Evolutionary conservation across 164 flowering plant genomes (phyloP), one percentile per base, ranked within the genome.

Genomic region (Santalum album): DNA sequence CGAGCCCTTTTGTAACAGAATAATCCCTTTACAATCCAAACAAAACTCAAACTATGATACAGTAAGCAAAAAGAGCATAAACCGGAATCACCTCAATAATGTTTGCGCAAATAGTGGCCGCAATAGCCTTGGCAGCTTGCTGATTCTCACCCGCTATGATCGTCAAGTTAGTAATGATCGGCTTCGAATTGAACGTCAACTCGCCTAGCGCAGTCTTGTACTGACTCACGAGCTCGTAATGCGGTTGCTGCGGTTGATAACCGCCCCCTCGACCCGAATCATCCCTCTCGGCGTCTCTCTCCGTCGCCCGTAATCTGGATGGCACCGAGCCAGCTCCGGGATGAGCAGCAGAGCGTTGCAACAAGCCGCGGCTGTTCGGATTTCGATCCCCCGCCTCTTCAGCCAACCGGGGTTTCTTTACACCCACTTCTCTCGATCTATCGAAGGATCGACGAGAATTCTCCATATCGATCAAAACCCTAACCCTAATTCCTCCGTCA

Each of bases 131-230:
- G 3, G 99, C 96, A 1, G 95, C 96, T 12, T 72, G 88, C 49
- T 61, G 59, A 56, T 82, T 94, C 73, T 94, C 97, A 0, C 97
- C 99, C 0, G 99, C 99, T 21, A 94, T 90, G 25, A 94, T 94
- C 0, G 99, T 90, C 75, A 94, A 67, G 60, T 90, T 94, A 1
- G 96, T 94, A 34, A 94, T 94, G 24, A 90, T 90, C 23, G 99
- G 99, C 66, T 92, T 92, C 14, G 97, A 90, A 63, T 92, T 92
- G 69, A 92, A 83, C 1, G 95, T 92, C 40, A 92, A 79, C 72
- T 92, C 99, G 3, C 88, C 78, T 0, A 92, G 70, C 0, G 97
- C 99, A 2, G 80, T 71, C 72, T 72, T 80, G 72, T 92, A 92
- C 86, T 86, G 95, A 57, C 65, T 75, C 26, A 90, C 81, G 17